A percentile compares a stretch with the other conserved stretches of the same genome.
Conservation (phyloP, 805 yeast species). For the Ogataea glucozyma region DNA sequence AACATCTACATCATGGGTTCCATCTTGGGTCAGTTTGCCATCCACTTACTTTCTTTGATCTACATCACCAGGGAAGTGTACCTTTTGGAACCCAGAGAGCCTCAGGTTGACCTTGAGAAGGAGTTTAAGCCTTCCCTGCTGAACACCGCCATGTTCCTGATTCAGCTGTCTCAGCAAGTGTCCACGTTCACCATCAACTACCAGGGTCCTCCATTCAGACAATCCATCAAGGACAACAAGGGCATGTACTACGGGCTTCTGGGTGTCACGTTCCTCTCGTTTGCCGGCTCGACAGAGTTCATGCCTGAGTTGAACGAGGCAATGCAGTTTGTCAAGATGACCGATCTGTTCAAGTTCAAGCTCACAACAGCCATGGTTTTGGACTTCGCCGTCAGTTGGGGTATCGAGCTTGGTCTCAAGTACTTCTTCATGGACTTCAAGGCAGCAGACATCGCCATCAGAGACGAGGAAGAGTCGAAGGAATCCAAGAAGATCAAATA, state of each 20-base stretch:
- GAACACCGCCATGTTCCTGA: conserved; percentile 93
- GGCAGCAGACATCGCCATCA: conserved; percentile 84
- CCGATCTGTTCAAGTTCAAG: conserved; percentile 66
- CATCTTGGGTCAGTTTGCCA: conserved; percentile 92
- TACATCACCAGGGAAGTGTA: conserved; percentile 84
- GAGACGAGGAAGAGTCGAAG: conserved; percentile 28
- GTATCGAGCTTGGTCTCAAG: conserved; percentile 78
- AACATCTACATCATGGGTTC: conserved; percentile 97
- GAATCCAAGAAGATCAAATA: conserved; percentile 16
- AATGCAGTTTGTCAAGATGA: conserved; percentile 90
- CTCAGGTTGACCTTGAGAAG: conserved; percentile 85
- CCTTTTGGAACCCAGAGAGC: conserved; percentile 88
- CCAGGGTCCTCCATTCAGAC: conserved; percentile 96
- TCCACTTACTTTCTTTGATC: conserved; percentile 80
- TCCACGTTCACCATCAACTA: conserved; percentile 97
- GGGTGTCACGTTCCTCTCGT: conserved; percentile 86
- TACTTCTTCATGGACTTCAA: conserved; percentile 84
- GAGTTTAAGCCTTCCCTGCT: conserved; percentile 84
- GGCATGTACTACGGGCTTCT: conserved; percentile 96
- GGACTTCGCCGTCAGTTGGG: conserved; percentile 78
- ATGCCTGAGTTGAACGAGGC: conserved; percentile 92
- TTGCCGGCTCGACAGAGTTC: conserved; percentile 92
- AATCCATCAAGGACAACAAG: conserved; percentile 82
- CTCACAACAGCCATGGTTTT: conserved; percentile 70
- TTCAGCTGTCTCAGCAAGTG: conserved; percentile 94